Evolutionary conservation across 2,329 filamentous ascomycete species (phyloP), one percentile per base, ranked within the genome.

Genomic region (Apiospora koreana): DNA sequence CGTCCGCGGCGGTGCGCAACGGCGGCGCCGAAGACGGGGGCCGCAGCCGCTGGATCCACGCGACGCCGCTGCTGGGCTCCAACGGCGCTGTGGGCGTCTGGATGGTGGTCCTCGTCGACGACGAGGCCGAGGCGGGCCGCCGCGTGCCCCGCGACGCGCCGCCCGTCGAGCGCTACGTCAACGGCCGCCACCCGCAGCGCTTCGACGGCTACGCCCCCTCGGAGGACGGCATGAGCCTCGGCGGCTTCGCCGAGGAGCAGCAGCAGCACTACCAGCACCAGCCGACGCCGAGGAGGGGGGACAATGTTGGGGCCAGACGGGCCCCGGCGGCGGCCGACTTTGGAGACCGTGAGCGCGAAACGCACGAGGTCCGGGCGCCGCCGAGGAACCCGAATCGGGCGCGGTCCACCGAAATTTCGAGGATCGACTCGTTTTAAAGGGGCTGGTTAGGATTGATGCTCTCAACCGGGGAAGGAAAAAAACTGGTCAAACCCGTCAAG

Each of bases 91-190:
- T 94, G 0, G 93, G 93, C 21, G 92, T 94, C 0, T 94, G 92
- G 92, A 93, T 94, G 90, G 85, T 94, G 7, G 86, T 94, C 0
- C 84, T 94, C 18, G 88, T 93, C 3, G 91, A 94, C 72, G 90
- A 90, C 68, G 89, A 92, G 64, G 80, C 72, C 38, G 75, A 73
- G 12, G 66, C 50, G 9, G 10, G 12, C 10, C 43, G 42, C 7
- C 69, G 72, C 12, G 67, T 69, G 25, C 28, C 69, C 8, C 72
- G 72, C 9, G 74, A 73, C n/a, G 77, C 77, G 4, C 77, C 76
- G 14, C 75, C 75, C 1, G 77, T 80, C 3, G 72, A 74, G 12
- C 68, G 68, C 2, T 67, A 71, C n/a, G 70, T 74, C 18, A 43
- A 62, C 18, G 54, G 54, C 3, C 65, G 65, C 42, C 65, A 21